Base-by-base conservation (phyloP, 2,329 filamentous ascomycete genomes). In the Pseudocercospora ulei region DNA sequence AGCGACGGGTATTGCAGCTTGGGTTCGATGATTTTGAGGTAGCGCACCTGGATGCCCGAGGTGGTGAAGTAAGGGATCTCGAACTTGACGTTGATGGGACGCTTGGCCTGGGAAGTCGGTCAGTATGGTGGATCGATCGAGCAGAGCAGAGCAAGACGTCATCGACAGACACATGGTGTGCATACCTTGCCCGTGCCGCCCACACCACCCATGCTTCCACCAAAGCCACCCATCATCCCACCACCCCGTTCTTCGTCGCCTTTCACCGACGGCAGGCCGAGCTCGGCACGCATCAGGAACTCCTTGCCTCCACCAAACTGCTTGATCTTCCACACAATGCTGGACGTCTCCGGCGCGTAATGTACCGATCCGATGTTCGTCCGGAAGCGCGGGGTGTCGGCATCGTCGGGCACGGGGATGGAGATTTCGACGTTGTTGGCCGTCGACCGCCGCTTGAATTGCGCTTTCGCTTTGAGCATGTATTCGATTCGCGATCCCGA, bases 21-120 rank as follows among this genome's bases (percentile, higher is more conserved):
- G 30, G 90, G 90, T 66, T 98, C 90, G 49, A 93, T 96, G 58
- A 98, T 98, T 74, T 98, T 98, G 62, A 98, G 66, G 63, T 98
- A 98, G 57, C 90, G 77, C 56, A 98, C 90, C 65, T 98, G 92
- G 53, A 98, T 98, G 49, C 90, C 90, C 66, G 83, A 92, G 2
- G 92, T 98, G n/a, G 90, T 98, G 62, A 98, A 98, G 66, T 98
- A 98, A n/a, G 90, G 90, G 59, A 98, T 98, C 69, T 98, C 90
- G 62, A 98, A 98, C 69, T 98, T 98, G 68, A 98, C 90, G 63
- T 87, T 88, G 57, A 98, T 98, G 1, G 90, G 90, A 53, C 90
- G 71, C 72, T 96, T 98, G 12, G 83, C 29, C 29, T 33, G 12
- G 3, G 5, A n/a, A n/a, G 1, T 11, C 7, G n/a, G 17, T 33